These are phyloP conservation scores for Mycena vulgaris DNA, from an alignment of 768 basidiomycete species.

Conservation along the genomic window DNA sequence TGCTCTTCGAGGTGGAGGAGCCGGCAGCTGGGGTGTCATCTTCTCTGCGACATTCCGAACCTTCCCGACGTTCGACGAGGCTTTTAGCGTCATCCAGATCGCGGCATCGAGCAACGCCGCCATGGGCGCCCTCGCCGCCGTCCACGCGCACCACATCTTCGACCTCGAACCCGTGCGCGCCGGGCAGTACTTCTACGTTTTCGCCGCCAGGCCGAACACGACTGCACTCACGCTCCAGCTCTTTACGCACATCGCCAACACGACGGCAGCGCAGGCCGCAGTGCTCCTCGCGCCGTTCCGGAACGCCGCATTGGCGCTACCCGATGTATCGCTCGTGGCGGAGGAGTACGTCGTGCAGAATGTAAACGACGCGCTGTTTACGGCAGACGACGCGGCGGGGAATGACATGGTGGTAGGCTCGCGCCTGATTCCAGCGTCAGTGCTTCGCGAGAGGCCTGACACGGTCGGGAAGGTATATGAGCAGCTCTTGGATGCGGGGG, in stretches of 20 bases:
- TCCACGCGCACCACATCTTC: too few relatives aligned
- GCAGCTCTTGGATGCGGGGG: constrained; percentile 39
- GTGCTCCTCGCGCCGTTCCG: constrained; percentile 41
- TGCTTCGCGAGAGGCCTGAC: constrained; percentile 25
- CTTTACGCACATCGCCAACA: constrained; percentile 43
- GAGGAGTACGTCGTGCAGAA: not conserved
- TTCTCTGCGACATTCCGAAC: too few relatives aligned
- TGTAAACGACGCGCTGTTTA: constrained; percentile 37
- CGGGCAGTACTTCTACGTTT: constrained; percentile 49
- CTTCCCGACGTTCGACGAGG: too few relatives aligned
- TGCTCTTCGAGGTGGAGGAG: too few relatives aligned
- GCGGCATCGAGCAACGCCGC: constrained; percentile 34
- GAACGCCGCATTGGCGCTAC: constrained; percentile 35
- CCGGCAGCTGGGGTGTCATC: too few relatives aligned
- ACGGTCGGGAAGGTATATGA: constrained; percentile 42
- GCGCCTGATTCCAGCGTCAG: constrained; percentile 34
- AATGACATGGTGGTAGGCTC: constrained; percentile 36
- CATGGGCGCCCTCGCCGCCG: constrained; percentile 46
- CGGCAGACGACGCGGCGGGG: constrained; percentile 36
- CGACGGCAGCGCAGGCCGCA: constrained; percentile 30
- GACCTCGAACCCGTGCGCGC: constrained; percentile 49
- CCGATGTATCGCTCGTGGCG: constrained; percentile 31
- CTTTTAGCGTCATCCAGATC: constrained; percentile 40
- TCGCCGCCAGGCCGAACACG: constrained; percentile 5
- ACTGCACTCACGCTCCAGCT: constrained; percentile 1